These are phyloP conservation scores for Allium sativum DNA, from an alignment of 106 monocot species.

Conservation along the genomic window DNA sequence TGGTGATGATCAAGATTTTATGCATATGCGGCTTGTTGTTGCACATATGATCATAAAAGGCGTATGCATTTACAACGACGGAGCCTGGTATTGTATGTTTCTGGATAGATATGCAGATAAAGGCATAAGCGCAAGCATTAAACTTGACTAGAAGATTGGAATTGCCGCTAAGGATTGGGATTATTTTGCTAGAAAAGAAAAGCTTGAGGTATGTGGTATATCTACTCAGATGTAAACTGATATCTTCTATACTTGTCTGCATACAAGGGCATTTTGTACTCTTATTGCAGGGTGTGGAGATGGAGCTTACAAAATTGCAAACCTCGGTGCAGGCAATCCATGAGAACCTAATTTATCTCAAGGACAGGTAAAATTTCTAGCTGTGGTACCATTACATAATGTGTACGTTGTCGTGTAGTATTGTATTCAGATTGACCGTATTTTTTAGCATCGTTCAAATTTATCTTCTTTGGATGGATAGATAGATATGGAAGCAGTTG, in stretches of 20 bases:
- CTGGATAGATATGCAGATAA: slow-evolving; percentile 44
- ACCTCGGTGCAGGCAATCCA: slow-evolving; percentile 62
- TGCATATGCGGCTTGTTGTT: too few species aligned
- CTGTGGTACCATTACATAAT: too few species aligned
- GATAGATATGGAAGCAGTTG: too few species aligned
- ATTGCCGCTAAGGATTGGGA: slow-evolving; percentile 89
- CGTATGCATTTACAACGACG: slow-evolving; percentile 86
- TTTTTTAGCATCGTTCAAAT: too few species aligned
- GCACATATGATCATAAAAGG: too few species aligned
- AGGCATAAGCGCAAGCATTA: slow-evolving; percentile 39
- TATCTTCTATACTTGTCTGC: too few species aligned
- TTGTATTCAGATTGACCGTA: too few species aligned
- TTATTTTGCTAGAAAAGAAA: slow-evolving; percentile 78
- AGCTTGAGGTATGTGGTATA: slow-evolving; percentile 46
- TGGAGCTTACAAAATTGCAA: slow-evolving; percentile 73
- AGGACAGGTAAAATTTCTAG: slow-evolving; percentile 29
- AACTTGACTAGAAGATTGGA: slow-evolving; percentile 71
- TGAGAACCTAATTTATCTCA: slow-evolving; percentile 72
- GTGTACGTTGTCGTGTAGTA: too few species aligned
- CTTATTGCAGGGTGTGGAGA: slow-evolving; percentile 56
- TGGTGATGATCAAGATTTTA: too few species aligned
- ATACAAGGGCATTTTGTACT: too few species aligned
- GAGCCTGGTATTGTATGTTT: slow-evolving; percentile 82
- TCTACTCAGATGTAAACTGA: too few species aligned
- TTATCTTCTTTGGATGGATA: too few species aligned